These are phyloP conservation scores for Kwoniella pini DNA, from an alignment of 768 basidiomycete species.

Conservation along the genomic window DNA sequence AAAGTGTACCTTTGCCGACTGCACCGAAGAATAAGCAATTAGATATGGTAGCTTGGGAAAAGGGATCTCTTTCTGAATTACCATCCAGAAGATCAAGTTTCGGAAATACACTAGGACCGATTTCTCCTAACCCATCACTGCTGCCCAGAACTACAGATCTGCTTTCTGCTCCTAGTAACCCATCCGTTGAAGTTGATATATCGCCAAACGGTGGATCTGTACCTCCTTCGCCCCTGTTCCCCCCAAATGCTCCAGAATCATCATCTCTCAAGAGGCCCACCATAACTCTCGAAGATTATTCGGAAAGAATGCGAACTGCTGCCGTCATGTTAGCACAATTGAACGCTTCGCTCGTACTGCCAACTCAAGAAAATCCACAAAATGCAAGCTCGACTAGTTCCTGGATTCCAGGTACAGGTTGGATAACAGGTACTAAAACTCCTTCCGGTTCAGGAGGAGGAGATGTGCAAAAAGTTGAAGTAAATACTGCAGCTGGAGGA, in stretches of 20 bases:
- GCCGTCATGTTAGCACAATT: slow-evolving; percentile 98
- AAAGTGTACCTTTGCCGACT: slow-evolving; percentile 77
- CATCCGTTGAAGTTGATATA: background rate
- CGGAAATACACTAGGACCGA: background rate
- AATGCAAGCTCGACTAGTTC: slow-evolving; percentile 30
- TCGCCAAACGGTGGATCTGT: slow-evolving; percentile 3
- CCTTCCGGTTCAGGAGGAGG: slow-evolving; percentile 4
- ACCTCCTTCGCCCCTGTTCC: background rate
- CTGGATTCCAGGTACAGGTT: slow-evolving; percentile 64
- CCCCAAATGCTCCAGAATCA: background rate
- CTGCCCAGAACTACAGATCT: slow-evolving; percentile 16
- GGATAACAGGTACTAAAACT: slow-evolving; percentile 55
- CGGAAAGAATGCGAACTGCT: slow-evolving; percentile 96
- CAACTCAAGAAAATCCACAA: slow-evolving; percentile 28
- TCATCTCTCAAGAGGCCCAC: slow-evolving; percentile 42
- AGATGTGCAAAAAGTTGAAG: background rate
- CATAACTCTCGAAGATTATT: slow-evolving; percentile 93
- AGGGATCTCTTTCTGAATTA: slow-evolving; percentile 12
- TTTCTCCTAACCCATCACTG: slow-evolving; percentile 2
- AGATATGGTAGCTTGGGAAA: slow-evolving; percentile 75
- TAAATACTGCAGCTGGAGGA: slow-evolving; percentile 59
- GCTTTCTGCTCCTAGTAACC: background rate
- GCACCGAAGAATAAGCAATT: slow-evolving; percentile 85
- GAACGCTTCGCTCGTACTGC: slow-evolving; percentile 62
- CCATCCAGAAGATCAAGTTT: slow-evolving; percentile 21